Evolutionary conservation across 768 basidiomycete species (phyloP).

Genomic region (Porpolomopsis calyptriformis): DNA sequence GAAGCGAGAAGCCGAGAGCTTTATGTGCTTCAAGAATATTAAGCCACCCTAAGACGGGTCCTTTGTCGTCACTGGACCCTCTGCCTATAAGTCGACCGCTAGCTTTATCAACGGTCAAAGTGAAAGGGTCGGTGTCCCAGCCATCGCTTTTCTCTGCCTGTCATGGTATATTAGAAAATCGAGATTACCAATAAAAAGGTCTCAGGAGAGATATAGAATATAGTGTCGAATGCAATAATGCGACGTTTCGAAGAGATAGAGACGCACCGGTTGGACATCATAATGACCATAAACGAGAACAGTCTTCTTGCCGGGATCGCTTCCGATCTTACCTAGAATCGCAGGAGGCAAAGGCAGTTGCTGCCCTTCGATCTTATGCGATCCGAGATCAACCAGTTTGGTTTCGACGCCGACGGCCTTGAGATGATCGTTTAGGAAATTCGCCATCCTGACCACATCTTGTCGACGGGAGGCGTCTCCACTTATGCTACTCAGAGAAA

Average conservation of each 20-base stretch:
- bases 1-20: conserved; percentile 54
- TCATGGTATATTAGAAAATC: no score
- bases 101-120: conserved; percentile 37
- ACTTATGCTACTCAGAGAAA: conserved; percentile 39
- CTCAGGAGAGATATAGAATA: not conserved
- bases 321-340: conserved; percentile 71
- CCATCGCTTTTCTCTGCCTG: conserved; percentile 55
- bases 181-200: not conserved
- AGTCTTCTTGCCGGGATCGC: conserved; percentile 85
- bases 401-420: conserved; percentile 71
- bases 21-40: conserved; percentile 82
- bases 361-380: conserved; percentile 56
- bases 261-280: conserved; percentile 80
- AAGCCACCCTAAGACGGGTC: conserved; percentile 80
- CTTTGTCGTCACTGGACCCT: conserved; percentile 87
- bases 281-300: conserved; percentile 91
- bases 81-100: conserved; percentile 67
- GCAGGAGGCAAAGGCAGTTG: conserved; percentile 69
- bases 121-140: conserved; percentile 84
- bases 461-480: conserved; percentile 60
- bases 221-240: not conserved
- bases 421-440: conserved; percentile 69
- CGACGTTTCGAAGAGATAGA: not conserved
- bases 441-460: conserved; percentile 79
- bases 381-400: conserved; percentile 64